A percentile compares a stretch with the other conserved stretches of the same genome.
phyloP scores from a whole-genome alignment of 2,329 filamentous ascomycete species.

The Calonectria montana region DNA sequence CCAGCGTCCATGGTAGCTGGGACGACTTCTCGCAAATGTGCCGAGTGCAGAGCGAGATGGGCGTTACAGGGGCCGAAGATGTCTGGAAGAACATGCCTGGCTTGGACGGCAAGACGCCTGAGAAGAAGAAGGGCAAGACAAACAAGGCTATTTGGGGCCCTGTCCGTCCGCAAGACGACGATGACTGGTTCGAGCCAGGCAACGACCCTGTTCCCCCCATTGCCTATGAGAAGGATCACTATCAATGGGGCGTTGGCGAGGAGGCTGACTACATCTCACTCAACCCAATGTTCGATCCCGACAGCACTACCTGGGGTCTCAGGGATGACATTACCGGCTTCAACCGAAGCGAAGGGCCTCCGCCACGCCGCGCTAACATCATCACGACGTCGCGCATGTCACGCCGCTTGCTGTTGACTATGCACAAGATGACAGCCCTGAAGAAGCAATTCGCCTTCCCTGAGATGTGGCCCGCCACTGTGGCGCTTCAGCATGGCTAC shows the following conservation, averaged over 20 bases:
- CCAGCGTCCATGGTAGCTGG: constrained; percentile 80
- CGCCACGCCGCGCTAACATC: constrained; percentile 85
- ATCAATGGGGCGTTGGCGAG: constrained; percentile 88
- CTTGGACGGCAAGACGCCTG: constrained; percentile 51
- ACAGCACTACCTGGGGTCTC: constrained; percentile 86
- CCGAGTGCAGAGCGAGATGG: constrained; percentile 79
- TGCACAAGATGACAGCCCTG: constrained; percentile 90
- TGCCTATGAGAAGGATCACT: constrained; percentile 80
- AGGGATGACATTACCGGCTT: constrained; percentile 87
- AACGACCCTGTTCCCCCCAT: constrained; percentile 80
- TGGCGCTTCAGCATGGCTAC: constrained; percentile 89
- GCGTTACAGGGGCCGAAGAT: constrained; percentile 73
- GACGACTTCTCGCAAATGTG: constrained; percentile 82
- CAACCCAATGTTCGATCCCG: constrained; percentile 91
- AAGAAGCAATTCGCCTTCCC: constrained; percentile 92
- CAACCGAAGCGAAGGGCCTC: constrained; percentile 69
- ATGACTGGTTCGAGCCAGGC: constrained; percentile 78
- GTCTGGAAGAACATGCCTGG: constrained; percentile 69
- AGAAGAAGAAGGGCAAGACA: constrained; percentile 48
- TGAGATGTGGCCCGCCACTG: constrained; percentile 94
- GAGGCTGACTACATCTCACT: constrained; percentile 93
- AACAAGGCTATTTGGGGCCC: constrained; percentile 87
- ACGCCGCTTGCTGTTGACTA: constrained; percentile 80
- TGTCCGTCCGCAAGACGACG: constrained; percentile 72
- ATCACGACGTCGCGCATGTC: constrained; percentile 90